Base-by-base conservation (phyloP, 148 eudicot genomes). In the Nepenthes mirabilis region DNA sequence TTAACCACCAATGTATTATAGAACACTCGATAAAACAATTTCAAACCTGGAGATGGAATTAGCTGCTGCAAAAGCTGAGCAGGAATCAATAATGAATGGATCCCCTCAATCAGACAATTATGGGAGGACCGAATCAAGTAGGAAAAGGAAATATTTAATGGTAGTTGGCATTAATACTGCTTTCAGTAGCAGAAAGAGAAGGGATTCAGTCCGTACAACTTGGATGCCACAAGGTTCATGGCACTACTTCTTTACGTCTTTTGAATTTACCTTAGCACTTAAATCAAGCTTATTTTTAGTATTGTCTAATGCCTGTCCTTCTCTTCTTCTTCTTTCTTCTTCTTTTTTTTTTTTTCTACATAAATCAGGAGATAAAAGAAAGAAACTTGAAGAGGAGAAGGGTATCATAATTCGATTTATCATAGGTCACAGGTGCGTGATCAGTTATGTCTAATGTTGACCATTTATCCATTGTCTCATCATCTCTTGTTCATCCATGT, bases 181-280 rank as follows among this genome's bases (percentile, higher is more conserved):
- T 65, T 90, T 90, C 68, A 90, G 91, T 66, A 87, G 97, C 68
- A 77, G 97, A 69, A 90, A 80, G 71, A 79, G 97, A 70, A 75
- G 97, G 77, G 97, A 90, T 69, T 90, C 97, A 1, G 87, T 90
- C 52, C 95, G 97, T 69, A 85, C 95, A 13, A 90, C 97, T 45
- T 90, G 97, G 97, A 84, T 90, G 91, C 95, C 86, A 55, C 88
- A 87, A 87, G 97, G 97, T 84, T 74, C 47, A 34, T 68, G 14
- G 11, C 52, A 49, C 13, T 54, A 40, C 14, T 36, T 36, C 47
- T 11, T 13, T 33, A 52, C n/a, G 4, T 35, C 34, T 35, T 47
- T 11, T 52, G 57, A 4, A 14, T 43, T 60, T 59, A n/a, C 14
- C 23, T 52, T 5, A 23, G 34, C 12, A 2, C 2, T 12, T 66